These are phyloP conservation scores for Plectosphaerella cucumerina DNA, from an alignment of 2,329 filamentous ascomycete genomes.

Conservation along the genomic window DNA sequence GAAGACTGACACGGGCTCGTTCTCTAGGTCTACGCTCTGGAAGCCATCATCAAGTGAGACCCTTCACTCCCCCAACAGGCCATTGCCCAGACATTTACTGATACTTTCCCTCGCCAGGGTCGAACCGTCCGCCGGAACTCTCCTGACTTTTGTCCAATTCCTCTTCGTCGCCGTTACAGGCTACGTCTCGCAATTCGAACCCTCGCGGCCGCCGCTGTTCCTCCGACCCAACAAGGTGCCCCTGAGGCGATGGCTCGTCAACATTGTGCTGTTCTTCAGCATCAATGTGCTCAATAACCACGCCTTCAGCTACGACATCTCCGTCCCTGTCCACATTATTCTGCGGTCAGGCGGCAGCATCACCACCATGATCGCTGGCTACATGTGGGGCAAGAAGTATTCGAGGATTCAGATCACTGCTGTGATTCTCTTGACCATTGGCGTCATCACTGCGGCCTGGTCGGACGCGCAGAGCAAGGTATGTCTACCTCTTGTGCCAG, in stretches of 20 bases:
- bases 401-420: constrained; percentile 74
- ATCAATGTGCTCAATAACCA: constrained; percentile 98
- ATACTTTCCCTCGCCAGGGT: constrained; percentile 46
- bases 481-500: constrained; percentile 15
- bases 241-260: constrained; percentile 77
- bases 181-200: constrained; percentile 70
- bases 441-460: constrained; percentile 84
- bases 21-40: constrained; percentile 83
- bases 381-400: constrained; percentile 80
- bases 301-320: constrained; percentile 95
- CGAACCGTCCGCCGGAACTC: constrained; percentile 74
- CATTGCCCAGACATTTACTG: constrained; percentile 13
- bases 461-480: constrained; percentile 85
- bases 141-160: constrained; percentile 87
- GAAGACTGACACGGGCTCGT: constrained; percentile 1
- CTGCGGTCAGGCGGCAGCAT: constrained; percentile 92
- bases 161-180: constrained; percentile 76
- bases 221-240: constrained; percentile 77
- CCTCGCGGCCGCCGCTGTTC: constrained; percentile 63
- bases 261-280: constrained; percentile 84
- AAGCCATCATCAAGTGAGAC: constrained; percentile 87
- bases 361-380: constrained; percentile 90
- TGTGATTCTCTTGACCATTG: constrained; percentile 77
- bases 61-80: not conserved
- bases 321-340: constrained; percentile 95